phyloP scores from a whole-genome alignment of 345 rosid genomes.

The Garcia nutans region DNA sequence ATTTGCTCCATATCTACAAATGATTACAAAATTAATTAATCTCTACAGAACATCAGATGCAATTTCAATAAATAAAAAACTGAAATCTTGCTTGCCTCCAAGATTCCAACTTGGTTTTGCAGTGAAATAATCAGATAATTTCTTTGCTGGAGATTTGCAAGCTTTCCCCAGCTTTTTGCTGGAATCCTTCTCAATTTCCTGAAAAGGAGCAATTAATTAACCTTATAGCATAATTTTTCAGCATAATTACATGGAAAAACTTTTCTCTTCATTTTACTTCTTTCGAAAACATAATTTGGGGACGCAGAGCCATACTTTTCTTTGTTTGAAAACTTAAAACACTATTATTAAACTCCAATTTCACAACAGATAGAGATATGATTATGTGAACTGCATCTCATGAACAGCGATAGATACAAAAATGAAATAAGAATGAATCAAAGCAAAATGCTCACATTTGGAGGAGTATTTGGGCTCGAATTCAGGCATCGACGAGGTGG shows the following conservation, averaged over 20 bases:
- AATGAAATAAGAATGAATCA: not conserved
- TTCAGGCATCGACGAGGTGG: constrained; percentile 47
- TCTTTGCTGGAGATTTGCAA: constrained; percentile 28
- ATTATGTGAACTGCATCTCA: no score
- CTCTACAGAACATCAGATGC: not conserved
- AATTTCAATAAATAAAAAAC: not conserved
- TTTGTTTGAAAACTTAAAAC: not conserved
- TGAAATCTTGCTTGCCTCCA: constrained; percentile 38
- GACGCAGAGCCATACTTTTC: not conserved
- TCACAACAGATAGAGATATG: not conserved
- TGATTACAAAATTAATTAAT: not conserved
- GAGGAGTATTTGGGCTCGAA: constrained; percentile 35
- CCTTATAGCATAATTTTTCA: not conserved
- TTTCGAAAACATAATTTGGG: not conserved
- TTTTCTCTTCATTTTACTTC: not conserved
- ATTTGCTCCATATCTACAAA: constrained; percentile 56
- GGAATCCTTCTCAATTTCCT: constrained; percentile 28
- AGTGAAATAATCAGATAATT: constrained; percentile 23
- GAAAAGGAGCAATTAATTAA: not conserved
- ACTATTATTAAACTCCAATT: not conserved
- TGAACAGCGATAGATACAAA: no score
- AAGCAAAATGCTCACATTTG: constrained; percentile 20
- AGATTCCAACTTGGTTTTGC: constrained; percentile 58
- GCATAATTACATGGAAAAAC: not conserved
- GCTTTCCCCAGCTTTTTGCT: constrained; percentile 6